Evolutionary conservation across 2,329 filamentous ascomycete species (phyloP).

Genomic region (Bipolaris sorokiniana): DNA sequence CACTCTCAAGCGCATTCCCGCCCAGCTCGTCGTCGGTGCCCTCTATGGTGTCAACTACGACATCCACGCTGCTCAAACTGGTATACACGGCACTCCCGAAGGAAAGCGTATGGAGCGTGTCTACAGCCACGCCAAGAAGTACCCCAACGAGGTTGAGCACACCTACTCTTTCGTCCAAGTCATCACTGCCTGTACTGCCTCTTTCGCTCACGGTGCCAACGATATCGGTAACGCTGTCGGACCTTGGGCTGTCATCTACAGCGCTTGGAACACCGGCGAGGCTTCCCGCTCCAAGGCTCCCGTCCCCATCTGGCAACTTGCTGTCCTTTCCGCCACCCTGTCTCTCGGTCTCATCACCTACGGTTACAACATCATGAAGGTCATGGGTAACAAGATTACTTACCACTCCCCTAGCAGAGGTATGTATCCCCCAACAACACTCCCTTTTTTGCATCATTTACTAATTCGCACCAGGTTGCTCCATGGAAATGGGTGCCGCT

Average conservation of each 20-base stretch:
- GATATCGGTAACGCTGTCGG: slow-evolving; percentile 57
- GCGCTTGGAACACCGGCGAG: slow-evolving; percentile 62
- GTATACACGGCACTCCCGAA: slow-evolving; percentile 73
- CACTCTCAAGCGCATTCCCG: slow-evolving; percentile 69
- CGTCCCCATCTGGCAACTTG: slow-evolving; percentile 78
- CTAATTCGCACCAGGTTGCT: slow-evolving; percentile 54
- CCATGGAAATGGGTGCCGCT: slow-evolving; percentile 81
- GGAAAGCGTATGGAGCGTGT: slow-evolving; percentile 73
- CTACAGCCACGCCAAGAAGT: slow-evolving; percentile 58
- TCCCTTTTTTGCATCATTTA: background rate
- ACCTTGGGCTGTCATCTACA: slow-evolving; percentile 48
- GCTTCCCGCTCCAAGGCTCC: slow-evolving; percentile 66
- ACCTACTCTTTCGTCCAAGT: slow-evolving; percentile 60
- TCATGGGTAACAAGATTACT: slow-evolving; percentile 83
- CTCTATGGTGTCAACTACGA: slow-evolving; percentile 83
- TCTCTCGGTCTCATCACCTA: slow-evolving; percentile 73
- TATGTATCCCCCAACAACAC: slow-evolving; percentile 9
- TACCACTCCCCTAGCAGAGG: slow-evolving; percentile 66
- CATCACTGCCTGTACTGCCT: slow-evolving; percentile 52
- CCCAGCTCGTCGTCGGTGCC: slow-evolving; percentile 65
- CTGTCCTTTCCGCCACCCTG: slow-evolving; percentile 68
- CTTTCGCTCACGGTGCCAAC: slow-evolving; percentile 71
- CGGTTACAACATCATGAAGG: slow-evolving; percentile 85
- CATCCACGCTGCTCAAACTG: slow-evolving; percentile 76
- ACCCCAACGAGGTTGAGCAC: slow-evolving; percentile 48